These are phyloP conservation scores for Talinum fruticosum DNA, from an alignment of 148 eudicot species.

Conservation along the genomic window DNA sequence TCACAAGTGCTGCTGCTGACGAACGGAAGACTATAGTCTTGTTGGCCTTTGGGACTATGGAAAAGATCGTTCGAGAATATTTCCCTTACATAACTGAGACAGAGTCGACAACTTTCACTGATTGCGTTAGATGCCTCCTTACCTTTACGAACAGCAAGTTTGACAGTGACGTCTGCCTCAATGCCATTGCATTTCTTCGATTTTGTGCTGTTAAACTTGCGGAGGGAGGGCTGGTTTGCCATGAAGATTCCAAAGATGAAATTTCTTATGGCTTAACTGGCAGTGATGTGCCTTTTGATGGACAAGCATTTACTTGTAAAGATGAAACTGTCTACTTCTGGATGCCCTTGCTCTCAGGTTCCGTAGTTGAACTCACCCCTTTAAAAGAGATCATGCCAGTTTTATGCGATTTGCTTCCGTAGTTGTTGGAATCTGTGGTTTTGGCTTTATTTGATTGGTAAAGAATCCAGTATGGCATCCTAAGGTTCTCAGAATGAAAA, in stretches of 20 bases:
- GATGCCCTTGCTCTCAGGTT: constrained; percentile 97
- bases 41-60: constrained; percentile 97
- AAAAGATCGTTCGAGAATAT: constrained; percentile 94
- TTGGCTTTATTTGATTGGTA: not conserved
- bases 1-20: constrained; percentile 96
- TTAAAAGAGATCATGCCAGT: not conserved
- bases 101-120: constrained; percentile 82
- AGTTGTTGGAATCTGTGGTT: not conserved
- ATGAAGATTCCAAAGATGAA: constrained; percentile 50
- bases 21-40: constrained; percentile 89
- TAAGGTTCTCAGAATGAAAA: not conserved
- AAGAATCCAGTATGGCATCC: too few relatives aligned
- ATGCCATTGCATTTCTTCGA: constrained; percentile 98
- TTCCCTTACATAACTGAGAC: constrained; percentile 95
- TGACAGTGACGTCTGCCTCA: constrained; percentile 93
- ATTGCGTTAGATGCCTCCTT: constrained; percentile 91
- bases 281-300: constrained; percentile 42
- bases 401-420: not conserved
- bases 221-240: constrained; percentile 79
- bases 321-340: constrained; percentile 73
- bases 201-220: constrained; percentile 98
- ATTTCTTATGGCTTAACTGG: constrained; percentile 35
- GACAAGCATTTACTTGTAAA: constrained; percentile 43
- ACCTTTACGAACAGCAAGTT: constrained; percentile 91
- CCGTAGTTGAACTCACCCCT: not conserved